Percentiles rank a stretch among this genome's conserved stretches.
These are phyloP conservation scores for Rhypophila decipiens DNA, from an alignment of 495 filamentous ascomycete genomes.

Conservation along the genomic window DNA sequence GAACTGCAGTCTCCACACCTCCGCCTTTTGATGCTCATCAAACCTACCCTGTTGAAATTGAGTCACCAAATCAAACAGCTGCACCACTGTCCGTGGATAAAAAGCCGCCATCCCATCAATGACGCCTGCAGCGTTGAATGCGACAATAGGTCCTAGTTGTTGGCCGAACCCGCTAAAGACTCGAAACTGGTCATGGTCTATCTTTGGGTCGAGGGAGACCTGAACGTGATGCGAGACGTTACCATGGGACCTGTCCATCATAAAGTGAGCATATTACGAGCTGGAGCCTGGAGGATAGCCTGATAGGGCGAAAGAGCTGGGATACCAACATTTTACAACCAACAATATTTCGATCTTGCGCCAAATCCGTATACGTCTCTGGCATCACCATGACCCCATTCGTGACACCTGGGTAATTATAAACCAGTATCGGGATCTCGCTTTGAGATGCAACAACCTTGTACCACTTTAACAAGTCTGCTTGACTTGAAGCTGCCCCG, in stretches of 20 bases:
- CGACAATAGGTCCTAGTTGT: conserved; percentile 54
- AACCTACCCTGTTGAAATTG: conserved; percentile 24
- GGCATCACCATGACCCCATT: conserved; percentile 53
- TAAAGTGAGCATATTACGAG: too few species aligned
- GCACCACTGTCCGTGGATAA: conserved; percentile 54
- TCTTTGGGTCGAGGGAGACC: conserved; percentile 44
- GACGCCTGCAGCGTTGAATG: conserved; percentile 54
- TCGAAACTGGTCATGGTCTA: conserved; percentile 48
- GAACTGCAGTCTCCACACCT: conserved; percentile 49
- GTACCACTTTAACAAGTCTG: conserved; percentile 49
- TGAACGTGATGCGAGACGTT: conserved; percentile 56
- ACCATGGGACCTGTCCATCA: conserved; percentile 52
- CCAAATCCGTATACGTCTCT: conserved; percentile 47
- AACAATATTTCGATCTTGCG: conserved; percentile 54
- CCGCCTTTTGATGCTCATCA: conserved; percentile 18
- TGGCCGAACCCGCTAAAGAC: conserved; percentile 61
- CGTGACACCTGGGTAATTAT: conserved; percentile 61
- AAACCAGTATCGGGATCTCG: conserved; percentile 52
- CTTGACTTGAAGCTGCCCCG: conserved; percentile 39
- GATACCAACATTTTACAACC: conserved; percentile 57
- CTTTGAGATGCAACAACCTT: conserved; percentile 45
- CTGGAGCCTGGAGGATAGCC: too few species aligned
- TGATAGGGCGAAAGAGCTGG: too few species aligned
- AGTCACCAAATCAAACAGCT: conserved; percentile 45
- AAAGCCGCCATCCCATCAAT: conserved; percentile 60